Conservation (phyloP, 495 filamentous ascomycete genomes). For the Penicillium atrosanguineum region DNA sequence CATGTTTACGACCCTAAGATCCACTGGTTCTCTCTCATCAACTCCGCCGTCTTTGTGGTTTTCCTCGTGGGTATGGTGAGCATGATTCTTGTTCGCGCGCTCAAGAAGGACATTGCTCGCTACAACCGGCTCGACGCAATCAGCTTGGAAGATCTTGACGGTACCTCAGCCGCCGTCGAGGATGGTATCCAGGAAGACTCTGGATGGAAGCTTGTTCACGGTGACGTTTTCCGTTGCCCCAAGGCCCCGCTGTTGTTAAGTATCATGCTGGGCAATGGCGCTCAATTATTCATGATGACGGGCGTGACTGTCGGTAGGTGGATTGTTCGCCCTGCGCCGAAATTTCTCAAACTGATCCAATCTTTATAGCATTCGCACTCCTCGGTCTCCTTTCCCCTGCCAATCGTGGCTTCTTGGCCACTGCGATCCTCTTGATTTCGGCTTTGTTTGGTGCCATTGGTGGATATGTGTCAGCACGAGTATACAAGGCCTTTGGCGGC, state of each 20-base stretch:
- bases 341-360: slow-evolving; percentile 7
- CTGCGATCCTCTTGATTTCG: slow-evolving; percentile 87
- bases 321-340: neutral
- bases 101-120: slow-evolving; percentile 90
- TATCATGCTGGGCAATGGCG: slow-evolving; percentile 87
- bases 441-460: slow-evolving; percentile 90
- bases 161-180: slow-evolving; percentile 68
- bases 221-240: slow-evolving; percentile 92
- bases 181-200: slow-evolving; percentile 97
- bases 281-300: slow-evolving; percentile 96
- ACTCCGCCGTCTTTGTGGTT: slow-evolving; percentile 87
- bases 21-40: slow-evolving; percentile 97
- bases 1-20: slow-evolving; percentile 95
- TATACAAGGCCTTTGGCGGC: slow-evolving; percentile 89
- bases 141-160: slow-evolving; percentile 78
- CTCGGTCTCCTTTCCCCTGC: slow-evolving; percentile 93
- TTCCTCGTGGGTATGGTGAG: slow-evolving; percentile 88
- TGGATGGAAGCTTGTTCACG: slow-evolving; percentile 97
- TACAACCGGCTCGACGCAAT: slow-evolving; percentile 91
- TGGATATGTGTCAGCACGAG: slow-evolving; percentile 82
- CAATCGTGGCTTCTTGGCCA: slow-evolving; percentile 88
- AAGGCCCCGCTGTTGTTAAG: slow-evolving; percentile 78
- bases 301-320: slow-evolving; percentile 74
- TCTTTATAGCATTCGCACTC: slow-evolving; percentile 67
- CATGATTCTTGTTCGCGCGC: slow-evolving; percentile 79